Base-by-base conservation (phyloP, 257 asterid species). In the Nicotiana noctiflora region DNA sequence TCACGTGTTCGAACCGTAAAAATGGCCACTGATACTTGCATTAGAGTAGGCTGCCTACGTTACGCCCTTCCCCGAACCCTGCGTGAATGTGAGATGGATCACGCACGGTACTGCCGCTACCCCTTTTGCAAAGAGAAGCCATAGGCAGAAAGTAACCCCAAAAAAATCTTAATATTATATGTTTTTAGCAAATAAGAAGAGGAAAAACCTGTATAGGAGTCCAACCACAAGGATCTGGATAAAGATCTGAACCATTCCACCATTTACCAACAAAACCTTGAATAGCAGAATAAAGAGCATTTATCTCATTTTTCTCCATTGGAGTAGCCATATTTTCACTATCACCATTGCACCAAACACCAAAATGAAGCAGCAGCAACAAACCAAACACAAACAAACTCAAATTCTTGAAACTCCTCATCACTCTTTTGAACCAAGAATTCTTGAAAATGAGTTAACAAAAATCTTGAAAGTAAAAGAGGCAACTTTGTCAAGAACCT, bases 221-320 rank as follows among this genome's bases (percentile, higher is more conserved):
- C 98, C 99, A 96, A 44, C 99, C 99, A 87, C 99, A 96, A 29
- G 99, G 99, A 90, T 96, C 99, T 44, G 99, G 98, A 88, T 90
- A 96, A 68, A 96, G 98, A 90, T 96, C 98, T 55, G 98, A 96
- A 15, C 99, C 99, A 83, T 96, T 96, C 99, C 99, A 96, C 97
- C 97, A 90, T 77, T 86, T 87, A 12, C 99, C 98, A 14, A 92
- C 98, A 89, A 96, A 94, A 12, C 92, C 94, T 82, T 96, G 99
- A 89, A 96, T 91, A 21, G 97, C 85, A 66, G 92, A 90, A 81
- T 89, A 96, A 89, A 96, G 60, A 75, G 98, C 92, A 0, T 85
- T 88, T 85, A 89, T 91, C 75, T 96, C 99, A 46, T 82, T 83
- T 83, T 31, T 87, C 88, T 83, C 86, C 98, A 96, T 96, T 61